phyloP scores from a whole-genome alignment of 163 green algal genomes.

The Scenedesmus sp. region DNA sequence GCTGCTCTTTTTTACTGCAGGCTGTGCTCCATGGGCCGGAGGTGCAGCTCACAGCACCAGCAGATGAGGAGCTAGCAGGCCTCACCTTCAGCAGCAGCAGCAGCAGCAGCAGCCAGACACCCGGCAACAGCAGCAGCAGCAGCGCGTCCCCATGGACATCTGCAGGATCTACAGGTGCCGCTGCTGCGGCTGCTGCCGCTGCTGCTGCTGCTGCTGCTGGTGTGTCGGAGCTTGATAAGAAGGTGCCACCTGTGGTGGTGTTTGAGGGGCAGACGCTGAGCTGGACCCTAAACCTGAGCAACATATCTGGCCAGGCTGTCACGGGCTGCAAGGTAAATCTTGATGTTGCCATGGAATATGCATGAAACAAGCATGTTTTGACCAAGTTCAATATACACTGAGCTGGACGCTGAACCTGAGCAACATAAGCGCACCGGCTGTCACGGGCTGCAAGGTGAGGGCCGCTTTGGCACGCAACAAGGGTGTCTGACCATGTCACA shows the following conservation, averaged over 20 bases:
- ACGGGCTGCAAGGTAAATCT: conserved; percentile 16
- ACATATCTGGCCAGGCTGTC: conserved; percentile 42
- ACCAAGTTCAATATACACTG: too few species aligned
- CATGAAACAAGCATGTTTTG: too few species aligned
- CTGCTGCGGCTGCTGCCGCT: conserved; percentile 4
- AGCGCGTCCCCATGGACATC: background rate
- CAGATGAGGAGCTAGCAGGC: conserved; percentile 32
- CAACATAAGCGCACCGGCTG: too few species aligned
- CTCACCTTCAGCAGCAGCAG: conserved; percentile 4
- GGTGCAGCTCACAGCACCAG: conserved; percentile 33
- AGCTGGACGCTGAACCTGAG: too few species aligned
- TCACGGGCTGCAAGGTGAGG: too few species aligned
- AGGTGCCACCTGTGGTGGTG: conserved; percentile 44
- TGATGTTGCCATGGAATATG: background rate
- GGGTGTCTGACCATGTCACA: background rate
- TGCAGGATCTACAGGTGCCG: background rate
- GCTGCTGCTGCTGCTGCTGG: conserved; percentile 6
- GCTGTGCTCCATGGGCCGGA: conserved; percentile 42
- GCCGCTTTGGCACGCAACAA: too few species aligned
- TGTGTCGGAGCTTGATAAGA: conserved; percentile 3
- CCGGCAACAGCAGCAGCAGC: conserved; percentile 1
- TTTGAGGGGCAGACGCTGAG: conserved; percentile 60
- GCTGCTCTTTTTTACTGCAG: too few species aligned
- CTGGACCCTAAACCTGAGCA: conserved; percentile 61
- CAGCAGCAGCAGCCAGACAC: background rate